Evolutionary conservation across 176 grass and related monocot genomes (phyloP), one percentile per base, ranked within the genome.

Genomic region (Bonia amplexicaulis): DNA sequence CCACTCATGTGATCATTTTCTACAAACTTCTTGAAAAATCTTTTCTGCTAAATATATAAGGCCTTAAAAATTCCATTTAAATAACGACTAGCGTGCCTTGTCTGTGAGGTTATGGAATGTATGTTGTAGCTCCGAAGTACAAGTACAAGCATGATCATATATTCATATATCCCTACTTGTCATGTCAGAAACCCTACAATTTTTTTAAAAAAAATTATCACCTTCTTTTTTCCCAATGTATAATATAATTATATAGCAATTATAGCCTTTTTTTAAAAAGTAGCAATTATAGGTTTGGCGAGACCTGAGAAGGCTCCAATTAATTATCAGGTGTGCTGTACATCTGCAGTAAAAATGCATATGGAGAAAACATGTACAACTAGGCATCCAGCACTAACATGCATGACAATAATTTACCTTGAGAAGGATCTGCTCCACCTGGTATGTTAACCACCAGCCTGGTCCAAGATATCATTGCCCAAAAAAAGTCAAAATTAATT

Each of bases 381-480:
- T 62, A 67, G 5, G 23, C 49, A 22, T 19, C 13, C 31, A 37
- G 16, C 9, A 64, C 49, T 70, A 27, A 22, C 63, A 40, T 76
- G 57, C 20, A 75, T 33, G n/a, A 37, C 0, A 23, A 71, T 15
- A 29, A 66, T 48, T 85, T 93, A 91, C 95, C 95, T 91, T 90
- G 89, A 86, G 84, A 93, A 86, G 89, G 82, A 79, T 97, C 95
- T 25, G 86, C 75, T 74, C 92, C 89, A 87, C 95, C 92, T 23
- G 88, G 90, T 71, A 97, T 88, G 87, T 97, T 97, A 23, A 93
- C 82, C 90, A 97, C 92, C 82, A 94, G 58, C 95, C 95, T 93
- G 41, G 4, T 61, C 27, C 69, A 78, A 71, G 8, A 54, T 19
- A 35, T 35, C 19, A 47, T 5, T 64, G 55, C 53, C 52, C 6